phyloP scores from a whole-genome alignment of 2,329 filamentous ascomycete genomes.

The Cordyceps cateniannulata region DNA sequence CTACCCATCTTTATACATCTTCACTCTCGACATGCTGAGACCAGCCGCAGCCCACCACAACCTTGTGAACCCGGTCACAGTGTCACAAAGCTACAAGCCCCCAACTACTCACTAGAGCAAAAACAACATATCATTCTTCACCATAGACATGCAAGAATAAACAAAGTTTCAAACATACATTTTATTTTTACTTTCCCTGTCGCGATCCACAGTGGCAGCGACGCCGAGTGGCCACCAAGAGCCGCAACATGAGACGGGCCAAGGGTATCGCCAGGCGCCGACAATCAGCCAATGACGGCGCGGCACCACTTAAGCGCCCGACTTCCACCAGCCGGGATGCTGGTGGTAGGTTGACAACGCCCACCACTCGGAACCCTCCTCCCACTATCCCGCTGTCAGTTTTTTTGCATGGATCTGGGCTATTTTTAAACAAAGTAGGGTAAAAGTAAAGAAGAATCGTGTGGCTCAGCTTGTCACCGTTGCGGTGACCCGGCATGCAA shows the following conservation, averaged over 20 bases:
- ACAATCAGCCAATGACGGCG: constrained; percentile 19
- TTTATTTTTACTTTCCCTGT: not conserved
- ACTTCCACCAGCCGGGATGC: not conserved
- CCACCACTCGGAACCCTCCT: not conserved
- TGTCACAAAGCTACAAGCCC: not conserved
- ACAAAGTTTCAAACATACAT: not conserved
- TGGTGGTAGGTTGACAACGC: not conserved
- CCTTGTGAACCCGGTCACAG: not conserved
- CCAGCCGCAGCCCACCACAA: not conserved
- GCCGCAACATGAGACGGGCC: constrained; percentile 15
- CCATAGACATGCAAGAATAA: not conserved
- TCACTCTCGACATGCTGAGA: not conserved
- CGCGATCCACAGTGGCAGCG: not conserved
- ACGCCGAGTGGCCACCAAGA: not conserved
- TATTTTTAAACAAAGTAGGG: not conserved
- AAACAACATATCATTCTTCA: not conserved
- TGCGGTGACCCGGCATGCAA: not conserved
- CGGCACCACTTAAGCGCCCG: constrained; percentile 8
- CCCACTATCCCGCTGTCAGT: too few relatives aligned
- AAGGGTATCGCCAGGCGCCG: constrained; percentile 19
- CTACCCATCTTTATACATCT: constrained; percentile 1
- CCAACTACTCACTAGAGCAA: not conserved
- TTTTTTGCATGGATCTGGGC: not conserved
- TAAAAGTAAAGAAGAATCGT: not conserved
- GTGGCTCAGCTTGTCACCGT: too few relatives aligned